phyloP scores from a whole-genome alignment of 768 basidiomycete species.

The Lactarius akahatsu region DNA sequence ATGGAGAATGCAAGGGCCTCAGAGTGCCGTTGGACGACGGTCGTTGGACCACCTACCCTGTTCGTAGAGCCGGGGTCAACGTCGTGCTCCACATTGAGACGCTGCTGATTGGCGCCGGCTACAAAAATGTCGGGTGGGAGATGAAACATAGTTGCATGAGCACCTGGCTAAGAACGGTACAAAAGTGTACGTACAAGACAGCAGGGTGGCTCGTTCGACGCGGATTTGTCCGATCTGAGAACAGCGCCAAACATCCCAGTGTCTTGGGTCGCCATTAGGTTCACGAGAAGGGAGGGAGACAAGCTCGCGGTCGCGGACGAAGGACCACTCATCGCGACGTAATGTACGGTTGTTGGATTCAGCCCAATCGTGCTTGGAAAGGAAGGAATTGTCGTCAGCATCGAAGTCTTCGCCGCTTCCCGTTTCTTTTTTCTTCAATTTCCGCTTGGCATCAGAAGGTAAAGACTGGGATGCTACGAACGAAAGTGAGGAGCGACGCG shows the following conservation, averaged over 20 bases:
- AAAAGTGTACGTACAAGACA: constrained; percentile 16
- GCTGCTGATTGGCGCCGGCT: constrained; percentile 59
- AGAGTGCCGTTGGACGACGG: constrained; percentile 80
- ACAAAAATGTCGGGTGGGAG: constrained; percentile 33
- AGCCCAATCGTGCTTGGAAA: no score
- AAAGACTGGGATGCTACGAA: constrained; percentile 19
- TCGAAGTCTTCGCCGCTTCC: no score
- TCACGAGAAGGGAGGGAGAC: constrained; percentile 3
- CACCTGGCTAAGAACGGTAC: neutral
- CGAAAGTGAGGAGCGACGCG: constrained; percentile 26
- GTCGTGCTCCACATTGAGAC: constrained; percentile 60
- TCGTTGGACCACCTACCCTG: constrained; percentile 53
- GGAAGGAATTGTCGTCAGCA: no score
- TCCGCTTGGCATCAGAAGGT: constrained; percentile 1
- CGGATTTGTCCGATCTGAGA: constrained; percentile 39
- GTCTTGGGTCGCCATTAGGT: constrained; percentile 21
- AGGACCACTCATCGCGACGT: constrained; percentile 21
- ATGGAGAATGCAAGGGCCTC: constrained; percentile 78
- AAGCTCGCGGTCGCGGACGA: constrained; percentile 16
- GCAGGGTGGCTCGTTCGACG: constrained; percentile 22
- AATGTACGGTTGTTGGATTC: neutral
- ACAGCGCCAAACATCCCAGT: constrained; percentile 32
- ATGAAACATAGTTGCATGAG: constrained; percentile 9
- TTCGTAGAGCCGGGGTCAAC: constrained; percentile 48
- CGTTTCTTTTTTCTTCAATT: no score